These are phyloP conservation scores for Cicer bijugum DNA, from an alignment of 306 rosid species.

Conservation along the genomic window DNA sequence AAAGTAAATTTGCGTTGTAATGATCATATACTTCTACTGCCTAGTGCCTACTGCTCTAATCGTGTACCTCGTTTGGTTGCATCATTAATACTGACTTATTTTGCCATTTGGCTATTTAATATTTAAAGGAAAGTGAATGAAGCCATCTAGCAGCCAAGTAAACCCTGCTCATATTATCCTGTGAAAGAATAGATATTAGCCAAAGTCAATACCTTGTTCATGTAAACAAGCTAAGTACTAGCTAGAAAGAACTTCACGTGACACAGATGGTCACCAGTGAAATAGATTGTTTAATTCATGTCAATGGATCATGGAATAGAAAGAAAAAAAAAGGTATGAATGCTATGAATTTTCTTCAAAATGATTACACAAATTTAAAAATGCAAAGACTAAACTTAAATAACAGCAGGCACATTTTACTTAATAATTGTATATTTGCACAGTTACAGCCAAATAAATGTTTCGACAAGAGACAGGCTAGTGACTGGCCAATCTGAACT, in stretches of 20 bases:
- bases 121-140: too few relatives aligned
- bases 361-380: neutral
- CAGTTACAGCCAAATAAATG: neutral
- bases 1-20: too few relatives aligned
- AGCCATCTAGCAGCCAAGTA: neutral
- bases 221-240: neutral
- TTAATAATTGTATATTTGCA: neutral
- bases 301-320: slow-evolving; percentile 14
- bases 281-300: neutral
- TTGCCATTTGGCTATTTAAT: too few relatives aligned
- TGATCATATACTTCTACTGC: too few relatives aligned
- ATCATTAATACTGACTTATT: too few relatives aligned
- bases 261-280: neutral
- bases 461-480: neutral
- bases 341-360: slow-evolving; percentile 6
- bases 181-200: neutral
- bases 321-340: slow-evolving; percentile 4
- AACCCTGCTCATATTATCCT: neutral
- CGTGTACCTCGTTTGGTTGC: too few relatives aligned
- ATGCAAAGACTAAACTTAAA: neutral
- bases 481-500: neutral
- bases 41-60: too few relatives aligned
- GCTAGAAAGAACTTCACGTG: slow-evolving; percentile 2
- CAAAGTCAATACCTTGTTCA: neutral
- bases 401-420: neutral